Base-by-base conservation (phyloP, 2,329 filamentous ascomycete genomes). In the Apiospora aurea region DNA sequence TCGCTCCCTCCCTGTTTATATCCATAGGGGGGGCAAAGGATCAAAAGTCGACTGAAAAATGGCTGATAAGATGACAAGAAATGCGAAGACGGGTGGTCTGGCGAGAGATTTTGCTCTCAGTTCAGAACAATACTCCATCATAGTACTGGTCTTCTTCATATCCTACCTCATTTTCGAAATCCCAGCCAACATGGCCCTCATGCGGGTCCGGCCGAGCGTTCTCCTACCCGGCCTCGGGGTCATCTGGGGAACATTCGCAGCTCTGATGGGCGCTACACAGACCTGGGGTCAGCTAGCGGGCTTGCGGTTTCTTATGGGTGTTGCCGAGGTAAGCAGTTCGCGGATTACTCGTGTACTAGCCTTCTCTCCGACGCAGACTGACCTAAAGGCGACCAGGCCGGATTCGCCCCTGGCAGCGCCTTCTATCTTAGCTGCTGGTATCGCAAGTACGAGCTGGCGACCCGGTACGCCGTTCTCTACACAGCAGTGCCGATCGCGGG, bases 121-220 rank as follows among this genome's bases (percentile, higher is more conserved):
- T 18, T 76, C 75, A 1, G 69, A 53, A 10, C 75, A 77, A 53
- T 80, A 79, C 72, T 76, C 77, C 44, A 75, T 76, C 72, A 77
- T 78, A n/a, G 76, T 79, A 5, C 71, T 77, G 26, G 67, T 76
- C 57, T 79, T 78, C 73, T 77, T 78, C 70, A 71, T 79, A 34
- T 77, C 75, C 13, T 80, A 80, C 66, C 71, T 75, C 14, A 47
- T 77, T 18, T 75, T 75, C 21, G 77, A 78, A 57, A 72, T 78
- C n/a, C 76, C 76, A 2, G 70, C 74, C 51, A 78, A 78, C 69
- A 76, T 77, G 74, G 72, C 76, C 43, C 44, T 77, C 16, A 78
- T 73, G 34, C 73, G 78, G 4, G 76, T 76, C 43, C 70, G 75
- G 18, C 76, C 76, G 11, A 77, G 74, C 49, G 57, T 78, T 38